Evolutionary conservation across 495 filamentous ascomycete genomes (phyloP), one percentile per base, ranked within the genome.

Genomic region (Chaetomidium leptoderma): DNA sequence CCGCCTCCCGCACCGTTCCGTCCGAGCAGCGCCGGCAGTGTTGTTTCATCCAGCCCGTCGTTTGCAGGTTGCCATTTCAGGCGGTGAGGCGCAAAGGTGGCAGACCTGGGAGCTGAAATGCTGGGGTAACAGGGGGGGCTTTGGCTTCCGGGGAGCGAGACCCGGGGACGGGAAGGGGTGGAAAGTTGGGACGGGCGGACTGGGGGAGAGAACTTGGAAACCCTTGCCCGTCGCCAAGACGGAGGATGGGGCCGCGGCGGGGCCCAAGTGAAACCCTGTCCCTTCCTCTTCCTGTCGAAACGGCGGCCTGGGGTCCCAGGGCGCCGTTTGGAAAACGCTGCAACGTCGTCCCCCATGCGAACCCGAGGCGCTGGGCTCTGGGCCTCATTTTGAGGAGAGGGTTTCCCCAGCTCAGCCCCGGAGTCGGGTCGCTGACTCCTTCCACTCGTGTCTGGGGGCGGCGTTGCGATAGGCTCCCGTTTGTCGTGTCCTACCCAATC

Each of bases 41-140:
- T 39, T 27, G 7, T 42, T 55, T 46, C 42, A 27, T 30, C 17
- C 19, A n/a, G n/a, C n/a, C n/a, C n/a, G n/a, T n/a, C n/a, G 37
- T 27, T 50, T 49, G 33, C 43, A 37, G 19, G 24, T 23, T 42
- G 24, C 35, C 56, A 44, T 53, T 48, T 49, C 55, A 59, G 59
- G 64, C 64, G 62, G 62, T 64, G 61, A 66, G 58, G 54, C 33
- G 55, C 36, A 17, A 37, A 48, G 39, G 32, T 48, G 32, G 44
- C 44, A 37, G 53, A 40, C 35, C 44, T 55, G 53, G 40, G 42
- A 19, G 42, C 24, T 17, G 29, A 16, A 33, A 21, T 21, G n/a
- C 44, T 30, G 27, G 29, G 46, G 46, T 21, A 49, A 33, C 33
- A 39, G 37, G 39, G n/a, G 16, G 29, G 23, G 44, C 21, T 47